A percentile compares a stretch with the other conserved stretches of the same genome.
phyloP scores from a whole-genome alignment of 1,284 basidiomycete species.

The Cutaneotrichosporon arboriforme region DNA sequence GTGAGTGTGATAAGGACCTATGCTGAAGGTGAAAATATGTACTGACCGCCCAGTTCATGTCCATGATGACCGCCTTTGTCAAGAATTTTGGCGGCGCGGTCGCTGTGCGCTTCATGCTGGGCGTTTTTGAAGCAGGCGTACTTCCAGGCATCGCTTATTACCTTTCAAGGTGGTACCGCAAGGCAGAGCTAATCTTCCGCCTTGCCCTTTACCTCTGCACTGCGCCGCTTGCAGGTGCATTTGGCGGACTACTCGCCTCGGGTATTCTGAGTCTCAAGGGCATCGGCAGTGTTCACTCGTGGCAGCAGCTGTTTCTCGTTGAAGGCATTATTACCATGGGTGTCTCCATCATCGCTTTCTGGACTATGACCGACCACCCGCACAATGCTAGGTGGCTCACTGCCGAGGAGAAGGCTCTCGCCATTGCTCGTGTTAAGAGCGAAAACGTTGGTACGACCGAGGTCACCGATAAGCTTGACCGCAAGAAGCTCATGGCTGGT shows the following conservation, averaged over 20 bases:
- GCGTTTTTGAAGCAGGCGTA: slow-evolving; percentile 26
- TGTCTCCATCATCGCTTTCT: slow-evolving; percentile 18
- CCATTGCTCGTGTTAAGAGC: slow-evolving; percentile 33
- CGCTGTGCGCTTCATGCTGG: slow-evolving; percentile 23
- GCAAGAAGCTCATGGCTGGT: slow-evolving; percentile 22
- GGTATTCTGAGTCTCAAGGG: slow-evolving; percentile 15
- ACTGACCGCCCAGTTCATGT: slow-evolving; percentile 8
- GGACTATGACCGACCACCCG: slow-evolving; percentile 40
- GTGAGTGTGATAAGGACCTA: neutral
- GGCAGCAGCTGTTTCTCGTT: slow-evolving; percentile 19
- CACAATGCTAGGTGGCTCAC: slow-evolving; percentile 23
- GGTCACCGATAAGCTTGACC: slow-evolving; percentile 33
- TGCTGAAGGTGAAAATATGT: neutral
- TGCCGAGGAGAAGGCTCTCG: slow-evolving; percentile 24
- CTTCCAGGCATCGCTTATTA: slow-evolving; percentile 23
- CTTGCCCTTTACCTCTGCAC: slow-evolving; percentile 20
- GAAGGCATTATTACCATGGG: slow-evolving; percentile 20
- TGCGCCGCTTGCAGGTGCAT: slow-evolving; percentile 17
- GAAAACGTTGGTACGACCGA: slow-evolving; percentile 41
- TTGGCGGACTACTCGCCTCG: slow-evolving; percentile 17
- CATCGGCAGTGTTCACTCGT: slow-evolving; percentile 13
- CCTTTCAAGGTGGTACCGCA: slow-evolving; percentile 21
- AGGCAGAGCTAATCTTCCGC: slow-evolving; percentile 18
- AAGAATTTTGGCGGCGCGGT: slow-evolving; percentile 30
- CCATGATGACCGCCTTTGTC: slow-evolving; percentile 25